Evolutionary conservation across 2,329 filamentous ascomycete genomes (phyloP), one percentile per base, ranked within the genome.

Genomic region (Penicillium polonicum): DNA sequence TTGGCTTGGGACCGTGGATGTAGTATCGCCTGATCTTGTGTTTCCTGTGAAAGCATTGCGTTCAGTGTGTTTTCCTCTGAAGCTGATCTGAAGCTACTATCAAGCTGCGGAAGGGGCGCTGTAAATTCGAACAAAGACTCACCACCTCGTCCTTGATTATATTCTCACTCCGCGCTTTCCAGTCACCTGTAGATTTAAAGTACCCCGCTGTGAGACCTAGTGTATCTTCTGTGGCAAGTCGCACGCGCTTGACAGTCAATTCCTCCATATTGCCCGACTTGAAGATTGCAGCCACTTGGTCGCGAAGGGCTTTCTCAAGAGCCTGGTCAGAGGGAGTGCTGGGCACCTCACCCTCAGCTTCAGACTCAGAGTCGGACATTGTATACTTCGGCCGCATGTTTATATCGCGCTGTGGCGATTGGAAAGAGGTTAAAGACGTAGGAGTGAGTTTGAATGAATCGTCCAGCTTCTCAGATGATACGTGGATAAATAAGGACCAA

Each of bases 171-270:
- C 72, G 74, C 13, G 66, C 60, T 61, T 83, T 87, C 86, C 86
- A 88, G 5, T 68, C 66, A 1, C 65, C 65, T 58, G 80, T 72
- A n/a, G 63, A 71, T 65, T 83, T 87, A 64, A 86, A 80, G 65
- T 85, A 87, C 3, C 78, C 83, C 6, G 74, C 72, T 8, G 79
- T 74, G 23, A 88, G 72, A 33, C 76, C 78, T 12, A 87, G 70
- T 48, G 78, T 70, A 56, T 79, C 72, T 68, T 86, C 84, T 4
- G 79, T 80, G 25, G 78, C 78, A 31, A 75, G 66, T 48, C 85
- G 82, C 50, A 86, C 80, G 54, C 77, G 77, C 61, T 84, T 86
- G 52, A 86, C 76, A 0, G 85, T 86, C 60, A 86, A 70, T 50
- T 84, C 78, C 6, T 84, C 79, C 33, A 72, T 69, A 21, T 82